Evolutionary conservation across 805 yeast species (phyloP), one percentile per base, ranked within the genome.

Genomic region (Barnettozyma pratensis): DNA sequence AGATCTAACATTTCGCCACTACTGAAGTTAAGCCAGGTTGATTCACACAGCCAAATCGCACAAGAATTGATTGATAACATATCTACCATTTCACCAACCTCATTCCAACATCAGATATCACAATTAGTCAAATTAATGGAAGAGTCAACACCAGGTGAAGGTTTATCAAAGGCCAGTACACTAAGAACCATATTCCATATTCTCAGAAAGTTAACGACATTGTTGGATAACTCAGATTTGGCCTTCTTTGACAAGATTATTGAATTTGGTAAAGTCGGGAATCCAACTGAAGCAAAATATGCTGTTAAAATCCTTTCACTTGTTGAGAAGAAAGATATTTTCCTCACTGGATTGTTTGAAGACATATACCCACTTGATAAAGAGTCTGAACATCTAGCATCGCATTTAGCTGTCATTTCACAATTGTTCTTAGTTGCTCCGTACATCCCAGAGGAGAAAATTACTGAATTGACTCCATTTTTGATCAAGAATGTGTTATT

Each of bases 401-500:
- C 90, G 0, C 82, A 78, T 53, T 59, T 89, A 25, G 67, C 87
- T 1, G 67, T 80, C 0, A 63, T 88, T 41, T 74, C 87, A 0
- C 87, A 85, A 61, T 54, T 86, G 6, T 79, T 79, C 56, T 55
- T 71, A 6, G 63, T 71, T 6, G 74, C 73, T 41, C 80, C 84
- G 1, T 59, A 67, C 0, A 53, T 77, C 1, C 62, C 83, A 4
- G 83, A 80, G 44, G 73, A 72, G 2, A 69, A 75, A 32, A 75
- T 85, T 2, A 75, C 77, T 29, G 85, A 79, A 3, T 67, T 88
- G 26, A 83, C 87, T 2, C 63, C 80, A 5, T 68, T 75, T 28
- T 62, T 89, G 39, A 80, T 87, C 7, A 81, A 81, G 47, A 77
- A 83, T 11, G 70, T 87, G 3, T 69, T 89, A 14, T 66, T 86